These are phyloP conservation scores for Extremus antarcticus DNA, from an alignment of 495 filamentous ascomycete genomes.

Conservation along the genomic window DNA sequence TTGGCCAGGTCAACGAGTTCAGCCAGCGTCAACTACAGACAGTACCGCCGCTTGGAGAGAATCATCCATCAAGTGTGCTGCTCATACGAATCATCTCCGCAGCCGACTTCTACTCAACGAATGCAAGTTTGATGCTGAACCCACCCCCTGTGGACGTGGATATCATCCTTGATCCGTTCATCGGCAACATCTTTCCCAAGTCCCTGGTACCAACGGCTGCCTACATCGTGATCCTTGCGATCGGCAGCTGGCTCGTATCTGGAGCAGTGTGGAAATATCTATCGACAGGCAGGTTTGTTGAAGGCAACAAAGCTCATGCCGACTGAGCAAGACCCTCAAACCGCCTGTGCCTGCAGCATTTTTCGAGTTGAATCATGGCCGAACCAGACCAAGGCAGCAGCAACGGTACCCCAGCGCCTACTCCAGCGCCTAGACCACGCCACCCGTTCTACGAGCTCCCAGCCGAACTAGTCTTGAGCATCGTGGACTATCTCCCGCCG, in stretches of 20 bases:
- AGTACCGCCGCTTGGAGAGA: constrained; percentile 15
- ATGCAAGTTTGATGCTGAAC: constrained; percentile 61
- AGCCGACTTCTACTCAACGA: constrained; percentile 71
- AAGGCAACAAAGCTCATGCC: constrained; percentile 21
- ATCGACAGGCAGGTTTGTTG: not conserved
- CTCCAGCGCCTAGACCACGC: constrained; percentile 12
- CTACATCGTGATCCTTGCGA: constrained; percentile 28
- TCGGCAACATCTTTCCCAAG: constrained; percentile 33
- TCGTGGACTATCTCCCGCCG: constrained; percentile 29
- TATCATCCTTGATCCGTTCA: constrained; percentile 78
- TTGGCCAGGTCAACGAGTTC: constrained; percentile 45
- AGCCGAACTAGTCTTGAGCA: constrained; percentile 32
- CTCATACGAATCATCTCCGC: constrained; percentile 66
- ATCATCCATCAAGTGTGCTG: constrained; percentile 33
- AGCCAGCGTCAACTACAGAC: not conserved
- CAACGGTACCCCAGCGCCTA: constrained; percentile 1
- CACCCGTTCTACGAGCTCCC: constrained; percentile 30
- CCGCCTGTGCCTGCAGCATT: not conserved
- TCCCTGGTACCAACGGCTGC: constrained; percentile 30
- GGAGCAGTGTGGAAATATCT: constrained; percentile 26
- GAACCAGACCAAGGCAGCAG: too few relatives aligned
- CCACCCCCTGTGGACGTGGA: constrained; percentile 70
- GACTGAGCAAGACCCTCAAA: constrained; percentile 20
- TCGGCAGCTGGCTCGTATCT: constrained; percentile 30
- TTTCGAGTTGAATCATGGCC: too few relatives aligned